Conservation (phyloP, 805 yeast genomes). For the Cyberlindnera japonica region DNA sequence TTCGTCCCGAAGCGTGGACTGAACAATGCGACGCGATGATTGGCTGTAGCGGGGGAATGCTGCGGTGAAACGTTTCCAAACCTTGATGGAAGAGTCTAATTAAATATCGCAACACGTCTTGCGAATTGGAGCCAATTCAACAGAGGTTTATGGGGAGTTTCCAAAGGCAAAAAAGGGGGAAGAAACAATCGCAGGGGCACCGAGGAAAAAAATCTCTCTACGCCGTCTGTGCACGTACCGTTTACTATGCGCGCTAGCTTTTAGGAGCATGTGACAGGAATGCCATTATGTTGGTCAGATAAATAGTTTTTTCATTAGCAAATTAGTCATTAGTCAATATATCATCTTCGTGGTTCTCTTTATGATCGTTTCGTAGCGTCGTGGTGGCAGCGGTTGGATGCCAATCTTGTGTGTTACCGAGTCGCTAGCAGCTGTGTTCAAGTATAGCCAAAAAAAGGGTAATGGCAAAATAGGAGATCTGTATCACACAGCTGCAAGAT, state of each 20-base stretch:
- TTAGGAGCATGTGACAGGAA: no score
- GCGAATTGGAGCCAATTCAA: no score
- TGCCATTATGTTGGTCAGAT: no score
- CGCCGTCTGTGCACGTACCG: neutral
- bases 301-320: neutral
- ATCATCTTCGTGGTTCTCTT: no score
- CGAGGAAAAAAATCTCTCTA: neutral
- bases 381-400: no score
- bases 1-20: no score
- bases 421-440: neutral
- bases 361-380: neutral
- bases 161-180: no score
- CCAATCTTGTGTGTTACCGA: neutral
- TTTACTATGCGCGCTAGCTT: neutral
- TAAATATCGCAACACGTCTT: no score
- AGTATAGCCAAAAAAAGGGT: neutral
- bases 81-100: no score
- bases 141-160: neutral
- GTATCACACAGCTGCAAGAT: conserved; percentile 1
- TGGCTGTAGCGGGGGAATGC: no score
- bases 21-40: no score
- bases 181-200: neutral
- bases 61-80: no score
- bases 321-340: neutral
- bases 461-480: neutral